phyloP scores from a whole-genome alignment of 2,329 filamentous ascomycete species.

The Torrubiella hemipterigena region DNA sequence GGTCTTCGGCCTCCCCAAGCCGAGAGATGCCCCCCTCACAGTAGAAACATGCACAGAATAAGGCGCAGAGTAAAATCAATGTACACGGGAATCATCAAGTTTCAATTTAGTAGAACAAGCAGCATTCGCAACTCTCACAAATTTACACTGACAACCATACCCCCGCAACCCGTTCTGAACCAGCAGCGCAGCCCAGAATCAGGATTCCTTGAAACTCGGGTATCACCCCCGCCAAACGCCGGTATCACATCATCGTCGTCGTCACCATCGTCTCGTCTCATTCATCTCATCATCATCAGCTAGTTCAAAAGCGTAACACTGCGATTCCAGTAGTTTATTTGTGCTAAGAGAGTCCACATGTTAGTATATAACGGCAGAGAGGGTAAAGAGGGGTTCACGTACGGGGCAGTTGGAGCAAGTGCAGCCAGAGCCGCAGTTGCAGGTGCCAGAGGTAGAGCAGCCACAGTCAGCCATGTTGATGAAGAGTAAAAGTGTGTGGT shows the following conservation, averaged over 20 bases:
- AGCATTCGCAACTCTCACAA: too few relatives aligned
- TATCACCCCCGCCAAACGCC: not conserved
- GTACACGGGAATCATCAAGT: too few relatives aligned
- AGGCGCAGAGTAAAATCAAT: too few relatives aligned
- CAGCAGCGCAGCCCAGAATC: too few relatives aligned
- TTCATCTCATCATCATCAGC: conserved; percentile 8
- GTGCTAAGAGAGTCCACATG: conserved; percentile 3
- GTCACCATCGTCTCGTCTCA: conserved; percentile 11
- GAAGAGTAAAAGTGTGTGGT: conserved; percentile 7
- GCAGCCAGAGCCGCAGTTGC: conserved; percentile 28
- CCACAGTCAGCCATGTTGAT: conserved; percentile 30
- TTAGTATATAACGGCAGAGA: not conserved
- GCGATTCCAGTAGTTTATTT: conserved; percentile 7
- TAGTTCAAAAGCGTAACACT: too few relatives aligned
- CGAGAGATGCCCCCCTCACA: too few relatives aligned
- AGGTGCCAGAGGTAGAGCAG: conserved; percentile 27
- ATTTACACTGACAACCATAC: too few relatives aligned
- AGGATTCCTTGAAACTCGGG: too few relatives aligned
- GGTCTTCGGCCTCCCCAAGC: too few relatives aligned
- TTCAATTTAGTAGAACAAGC: too few relatives aligned
- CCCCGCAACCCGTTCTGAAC: too few relatives aligned
- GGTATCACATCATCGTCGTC: conserved; percentile 4
- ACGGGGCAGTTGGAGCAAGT: conserved; percentile 31
- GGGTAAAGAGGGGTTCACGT: conserved; percentile 11
- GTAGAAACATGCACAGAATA: too few relatives aligned